Base-by-base conservation (phyloP, 148 eudicot species). In the Bassia scoparia region DNA sequence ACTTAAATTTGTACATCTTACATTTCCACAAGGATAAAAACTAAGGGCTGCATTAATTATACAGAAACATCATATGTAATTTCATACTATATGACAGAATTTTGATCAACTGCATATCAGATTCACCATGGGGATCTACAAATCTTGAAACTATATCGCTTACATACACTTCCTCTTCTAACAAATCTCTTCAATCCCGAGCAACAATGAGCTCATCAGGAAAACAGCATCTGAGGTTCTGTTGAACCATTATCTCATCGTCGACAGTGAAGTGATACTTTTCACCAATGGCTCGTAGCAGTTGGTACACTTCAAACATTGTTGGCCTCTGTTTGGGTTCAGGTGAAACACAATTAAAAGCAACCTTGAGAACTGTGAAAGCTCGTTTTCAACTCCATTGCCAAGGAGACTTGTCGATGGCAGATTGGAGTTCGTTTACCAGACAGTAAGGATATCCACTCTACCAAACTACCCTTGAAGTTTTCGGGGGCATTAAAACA, bases 381-480 rank as follows among this genome's bases (percentile, higher is more conserved):
- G 80, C 77, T 85, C 88, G 2, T 76, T 59, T 18, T 85, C 88
- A 29, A 72, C 69, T 27, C 86, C 86, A 30, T 73, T 61, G 10
- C 60, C 81, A 30, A 76, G 41, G 70, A 16, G 76, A 67, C 63
- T 78, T 78, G 44, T 80, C 80, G n/a, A 85, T 75, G 53, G 84
- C 80, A 5, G 80, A 73, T 20, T 68, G 80, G 21, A 73, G 74
- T 37, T 75, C 70, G 14, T 78, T 44, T 71, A 4, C 70, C 27
- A 3, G 79, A 80, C 70, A 82, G 55, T 8, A 43, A 66, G 9
- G 71, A 1, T 31, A 85, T 74, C 86, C 86, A 85, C 69, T 82
- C 88, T 34, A 78, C 88, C 48, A 85, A 80, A 71, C 56, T 85
- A n/a, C 88, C 88, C 77, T 83, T 85, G 68, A 85, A 85, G 82